Evolutionary conservation across 129 eudicot genomes (phyloP).

Genomic region (Pittosporum tobira): DNA sequence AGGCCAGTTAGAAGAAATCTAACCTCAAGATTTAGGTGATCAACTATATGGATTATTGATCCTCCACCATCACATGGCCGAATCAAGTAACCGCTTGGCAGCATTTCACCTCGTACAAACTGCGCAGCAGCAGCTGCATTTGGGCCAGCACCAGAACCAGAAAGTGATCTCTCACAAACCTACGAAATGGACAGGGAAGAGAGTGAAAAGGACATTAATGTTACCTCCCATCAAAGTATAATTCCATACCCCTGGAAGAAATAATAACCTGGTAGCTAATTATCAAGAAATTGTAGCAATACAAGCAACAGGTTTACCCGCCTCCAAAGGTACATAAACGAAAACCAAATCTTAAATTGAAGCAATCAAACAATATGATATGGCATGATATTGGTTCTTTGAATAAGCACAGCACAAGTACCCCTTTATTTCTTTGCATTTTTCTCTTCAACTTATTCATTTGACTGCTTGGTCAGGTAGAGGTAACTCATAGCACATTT

Average conservation of each 20-base stretch:
- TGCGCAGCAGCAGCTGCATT: slow-evolving; percentile 64
- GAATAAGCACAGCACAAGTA: not conserved
- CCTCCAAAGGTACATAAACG: no score
- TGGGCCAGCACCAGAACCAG: slow-evolving; percentile 93
- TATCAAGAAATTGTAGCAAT: not conserved
- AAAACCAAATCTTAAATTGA: no score
- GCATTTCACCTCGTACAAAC: slow-evolving; percentile 82
- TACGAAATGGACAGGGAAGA: slow-evolving; percentile 7
- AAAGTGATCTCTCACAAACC: slow-evolving; percentile 97
- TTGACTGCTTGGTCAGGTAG: no score
- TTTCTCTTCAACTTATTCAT: not conserved
- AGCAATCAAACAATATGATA: not conserved
- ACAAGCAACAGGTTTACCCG: not conserved
- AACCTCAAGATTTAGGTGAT: slow-evolving; percentile 86
- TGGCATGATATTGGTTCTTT: not conserved
- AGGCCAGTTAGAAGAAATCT: not conserved
- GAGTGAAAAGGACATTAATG: slow-evolving; percentile 5
- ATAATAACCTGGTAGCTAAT: not conserved
- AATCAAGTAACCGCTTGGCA: slow-evolving; percentile 89
- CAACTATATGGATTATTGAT: slow-evolving; percentile 93
- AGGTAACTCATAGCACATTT: no score
- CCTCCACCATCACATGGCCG: slow-evolving; percentile 99
- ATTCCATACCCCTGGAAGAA: not conserved
- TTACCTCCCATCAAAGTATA: not conserved
- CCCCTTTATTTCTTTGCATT: not conserved